phyloP scores from a whole-genome alignment of 176 grass and related monocot genomes.

The Oryza rufipogon region DNA sequence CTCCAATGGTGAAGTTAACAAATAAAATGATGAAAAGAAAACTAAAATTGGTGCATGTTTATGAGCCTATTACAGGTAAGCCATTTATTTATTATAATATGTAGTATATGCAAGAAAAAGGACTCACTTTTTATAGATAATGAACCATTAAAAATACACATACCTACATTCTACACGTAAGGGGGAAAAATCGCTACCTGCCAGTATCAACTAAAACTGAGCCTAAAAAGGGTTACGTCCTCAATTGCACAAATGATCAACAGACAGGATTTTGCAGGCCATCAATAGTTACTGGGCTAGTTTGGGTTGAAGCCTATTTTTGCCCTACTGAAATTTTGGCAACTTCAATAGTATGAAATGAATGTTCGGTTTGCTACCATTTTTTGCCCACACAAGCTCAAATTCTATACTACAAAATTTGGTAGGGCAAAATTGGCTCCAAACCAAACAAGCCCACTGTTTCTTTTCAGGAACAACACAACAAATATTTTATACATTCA shows the following conservation, averaged over 20 bases:
- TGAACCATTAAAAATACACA: neutral
- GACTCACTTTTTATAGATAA: conserved; percentile 10
- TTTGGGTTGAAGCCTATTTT: too few relatives aligned
- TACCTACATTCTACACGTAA: neutral
- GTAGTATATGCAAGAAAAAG: neutral
- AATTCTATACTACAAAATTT: too few relatives aligned
- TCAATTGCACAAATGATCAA: neutral
- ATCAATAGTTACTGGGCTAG: neutral
- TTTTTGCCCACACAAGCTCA: too few relatives aligned
- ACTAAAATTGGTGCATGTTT: neutral
- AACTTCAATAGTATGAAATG: too few relatives aligned
- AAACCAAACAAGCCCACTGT: too few relatives aligned
- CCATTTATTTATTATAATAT: neutral
- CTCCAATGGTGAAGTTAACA: conserved; percentile 12
- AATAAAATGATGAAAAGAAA: conserved; percentile 22
- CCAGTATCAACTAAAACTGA: conserved; percentile 8
- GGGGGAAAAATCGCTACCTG: neutral
- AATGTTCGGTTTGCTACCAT: too few relatives aligned
- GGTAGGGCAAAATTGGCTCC: too few relatives aligned
- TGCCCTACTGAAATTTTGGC: too few relatives aligned
- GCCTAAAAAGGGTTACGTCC: neutral
- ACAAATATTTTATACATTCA: neutral
- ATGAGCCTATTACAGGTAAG: neutral
- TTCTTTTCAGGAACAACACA: neutral
- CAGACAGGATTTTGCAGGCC: neutral